phyloP scores from a whole-genome alignment of 2,329 filamentous ascomycete genomes.

The Beauveria caledonica region DNA sequence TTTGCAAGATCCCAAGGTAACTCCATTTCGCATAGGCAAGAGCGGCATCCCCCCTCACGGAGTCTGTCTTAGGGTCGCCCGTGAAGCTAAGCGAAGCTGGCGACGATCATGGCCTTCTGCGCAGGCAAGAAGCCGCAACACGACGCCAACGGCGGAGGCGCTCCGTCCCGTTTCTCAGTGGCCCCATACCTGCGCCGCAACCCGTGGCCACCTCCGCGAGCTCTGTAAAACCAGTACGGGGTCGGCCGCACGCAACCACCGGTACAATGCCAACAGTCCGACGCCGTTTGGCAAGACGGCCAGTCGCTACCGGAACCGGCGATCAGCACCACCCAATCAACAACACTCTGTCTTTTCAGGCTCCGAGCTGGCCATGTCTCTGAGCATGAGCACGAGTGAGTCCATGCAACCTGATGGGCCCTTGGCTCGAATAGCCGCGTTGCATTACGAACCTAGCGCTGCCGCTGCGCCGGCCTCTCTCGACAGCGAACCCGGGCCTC shows the following conservation, averaged over 20 bases:
- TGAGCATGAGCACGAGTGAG: slow-evolving; percentile 54
- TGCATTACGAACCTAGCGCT: slow-evolving; percentile 13
- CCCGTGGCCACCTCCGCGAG: slow-evolving; percentile 53
- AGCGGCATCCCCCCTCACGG: slow-evolving; percentile 57
- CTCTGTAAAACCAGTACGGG: slow-evolving; percentile 50
- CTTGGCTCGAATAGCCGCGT: slow-evolving; percentile 47
- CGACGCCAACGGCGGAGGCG: slow-evolving; percentile 44
- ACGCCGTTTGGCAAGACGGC: slow-evolving; percentile 47
- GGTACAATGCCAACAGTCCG: slow-evolving; percentile 43
- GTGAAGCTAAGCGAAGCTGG: slow-evolving; percentile 59
- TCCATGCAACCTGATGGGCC: slow-evolving; percentile 57
- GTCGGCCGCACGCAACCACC: slow-evolving; percentile 33
- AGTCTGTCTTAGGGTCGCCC: slow-evolving; percentile 56
- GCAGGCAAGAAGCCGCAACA: slow-evolving; percentile 36
- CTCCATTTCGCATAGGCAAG: slow-evolving; percentile 55
- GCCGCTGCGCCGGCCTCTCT: slow-evolving; percentile 16
- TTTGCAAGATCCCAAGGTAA: slow-evolving; percentile 58
- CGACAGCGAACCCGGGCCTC: slow-evolving; percentile 16
- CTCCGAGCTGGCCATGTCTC: slow-evolving; percentile 54
- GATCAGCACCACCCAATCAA: slow-evolving; percentile 33
- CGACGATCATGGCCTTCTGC: slow-evolving; percentile 45
- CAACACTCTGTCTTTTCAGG: slow-evolving; percentile 44
- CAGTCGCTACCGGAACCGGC: slow-evolving; percentile 41
- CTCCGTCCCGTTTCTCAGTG: slow-evolving; percentile 47
- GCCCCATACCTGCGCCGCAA: slow-evolving; percentile 57